Evolutionary conservation across 208 protist species (phyloP), one percentile per base, ranked within the genome.

Genomic region (Trypanosoma caninum): DNA sequence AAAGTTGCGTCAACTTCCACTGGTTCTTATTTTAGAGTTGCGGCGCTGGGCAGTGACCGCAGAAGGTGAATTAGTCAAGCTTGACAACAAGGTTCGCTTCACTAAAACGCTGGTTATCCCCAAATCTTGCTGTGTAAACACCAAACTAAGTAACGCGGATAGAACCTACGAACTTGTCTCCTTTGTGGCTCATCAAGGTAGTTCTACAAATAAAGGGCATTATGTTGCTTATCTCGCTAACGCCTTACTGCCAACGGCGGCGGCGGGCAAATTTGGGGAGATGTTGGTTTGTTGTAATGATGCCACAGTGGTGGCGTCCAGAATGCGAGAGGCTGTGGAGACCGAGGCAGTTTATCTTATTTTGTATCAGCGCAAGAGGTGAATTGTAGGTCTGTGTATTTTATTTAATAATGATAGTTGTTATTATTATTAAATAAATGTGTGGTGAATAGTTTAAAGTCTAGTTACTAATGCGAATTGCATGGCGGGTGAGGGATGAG

Each of bases 21-120:
- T 65, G 0, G 54, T 95, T n/a, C 67, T 95, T 9, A 59, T 91
- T 11, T 31, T 93, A 14, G 85, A 95, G 37, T 58, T 95, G 5
- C 77, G 79, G 4, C 82, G 88, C 13, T 95, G 88, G 82, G 82
- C 83, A 10, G 69, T 91, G n/a, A 95, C 88, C 2, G 76, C 78
- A 10, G 84, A 95, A 53, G 82, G 84, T 4, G 80, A 92, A 35
- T 46, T 89, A 13, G 84, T 95, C 35, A 95, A 95, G 58, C 72
- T 95, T 18, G 80, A 89, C 59, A 92, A 95, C 66, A 54, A 55
- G 16, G 81, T 95, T 27, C 63, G 62, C n/a, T 74, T 87, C 42
- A 59, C 60, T 4, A 65, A 70, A 8, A 80, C 60, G 0, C 67
- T 93, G 8, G 59, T 77, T 27, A 50, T 95, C n/a, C 89, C 89